Base-by-base conservation (phyloP, 2,329 filamentous ascomycete genomes). In the Fusarium bulbicola region DNA sequence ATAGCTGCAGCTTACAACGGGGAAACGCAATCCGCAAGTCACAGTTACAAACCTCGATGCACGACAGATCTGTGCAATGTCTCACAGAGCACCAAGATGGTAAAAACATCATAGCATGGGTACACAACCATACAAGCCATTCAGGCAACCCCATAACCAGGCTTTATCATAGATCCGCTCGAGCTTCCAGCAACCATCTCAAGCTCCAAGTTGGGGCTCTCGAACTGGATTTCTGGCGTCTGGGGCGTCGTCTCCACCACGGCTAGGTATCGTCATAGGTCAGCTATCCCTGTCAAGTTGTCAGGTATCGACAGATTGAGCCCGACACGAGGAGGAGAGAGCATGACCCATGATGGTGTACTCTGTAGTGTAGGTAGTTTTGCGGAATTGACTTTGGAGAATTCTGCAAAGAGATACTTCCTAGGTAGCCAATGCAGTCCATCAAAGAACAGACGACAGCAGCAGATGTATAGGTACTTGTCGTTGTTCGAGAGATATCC, bases 251-350 rank as follows among this genome's bases (percentile, higher is more conserved):
- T 63, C 59, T 57, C 74, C 75, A 59, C 71, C 56, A 52, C 72
- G 49, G 61, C 66, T 60, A 67, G 53, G 57, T 66, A 66, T 73
- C 75, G 75, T 77, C 75, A 77, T 77, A 77, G 72, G 72, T 49
- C 67, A 58, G 56, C 56, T 49, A 67, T 66, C 63, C 61, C 56
- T 70, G 71, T 59, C 62, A 67, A 63, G 24, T 53, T 39, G 56
- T 74, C 58, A 74, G 75, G 75, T 77, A 76, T 70, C 72, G 68
- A 77, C 66, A 68, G 50, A 72, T 63, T 61, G 62, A 69, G 71
- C 67, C 72, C 32, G 68, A 74, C 63, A 63, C 16, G 50, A 52
- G 58, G 49, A 67, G 47, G 39, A 36, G 30, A 64, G 28, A 58
- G 40, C 37, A 54, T 46, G 39, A 66, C 62, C 12, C 45, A 21